Base-by-base conservation (phyloP, 2,329 filamentous ascomycete genomes). In the Chaetomiaceae sp. region DNA sequence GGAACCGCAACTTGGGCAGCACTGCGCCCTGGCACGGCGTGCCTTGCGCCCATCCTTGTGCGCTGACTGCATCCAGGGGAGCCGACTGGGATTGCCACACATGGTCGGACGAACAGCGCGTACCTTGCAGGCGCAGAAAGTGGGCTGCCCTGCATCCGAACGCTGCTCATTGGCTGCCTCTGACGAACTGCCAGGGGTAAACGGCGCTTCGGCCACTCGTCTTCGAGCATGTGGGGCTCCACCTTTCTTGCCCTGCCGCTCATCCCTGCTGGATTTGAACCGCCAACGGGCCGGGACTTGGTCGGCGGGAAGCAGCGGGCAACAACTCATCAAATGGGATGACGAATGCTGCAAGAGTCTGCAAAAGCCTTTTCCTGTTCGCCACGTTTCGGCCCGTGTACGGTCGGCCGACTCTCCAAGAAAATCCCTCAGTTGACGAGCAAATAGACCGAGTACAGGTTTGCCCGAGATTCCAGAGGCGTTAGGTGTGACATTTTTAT, bases 111-210 rank as follows among this genome's bases (percentile, higher is more conserved):
- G 51, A 43, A 47, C 40, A 43, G 37, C 51, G 45, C 39, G 58
- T 59, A 53, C 58, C 58, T 59, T 56, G 55, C 58, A 59, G 57
- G 34, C n/a, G 33, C 17, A 20, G 19, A 38, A 31, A 23, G 25
- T 39, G 45, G 4, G 15, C 12, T 6, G 40, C 42, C 27, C 20
- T 12, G 22, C 31, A 47, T 45, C 27, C 27, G 25, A 14, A 6
- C 9, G 12, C 6, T 4, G 17, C 4, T 36, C 3, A 54, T 54
- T 58, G 51, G 55, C 20, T 31, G 43, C 36, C 51, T 55, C 52
- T 49, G 42, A 53, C 52, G 55, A 46, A 59, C 52, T 19, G 47
- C 12, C 42, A 56, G 44, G 45, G 43, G 29, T n/a, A 34, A 6
- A 12, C 5, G 25, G 9, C 37, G 40, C 23, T 17, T 42, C 34